Evolutionary conservation across 1,284 basidiomycete species (phyloP), one percentile per base, ranked within the genome.

Genomic region (Papiliotrema nemorosa): DNA sequence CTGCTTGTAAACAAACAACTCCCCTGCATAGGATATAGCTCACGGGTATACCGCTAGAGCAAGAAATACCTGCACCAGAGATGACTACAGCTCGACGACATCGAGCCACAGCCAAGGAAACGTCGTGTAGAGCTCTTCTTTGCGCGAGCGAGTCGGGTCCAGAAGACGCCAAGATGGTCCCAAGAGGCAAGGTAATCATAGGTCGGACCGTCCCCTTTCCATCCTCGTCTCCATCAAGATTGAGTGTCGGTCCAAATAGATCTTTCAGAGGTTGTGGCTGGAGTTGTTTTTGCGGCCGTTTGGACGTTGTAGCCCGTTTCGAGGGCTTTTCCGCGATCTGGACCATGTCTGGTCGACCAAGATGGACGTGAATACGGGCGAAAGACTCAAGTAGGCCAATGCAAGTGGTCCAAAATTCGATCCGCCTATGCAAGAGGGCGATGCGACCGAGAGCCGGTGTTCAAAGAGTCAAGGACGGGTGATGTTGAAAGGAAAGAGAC

Each of bases 1-100:
- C 90, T 92, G 58, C 13, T 2, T 7, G 21, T 47, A 22, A 52
- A 35, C 18, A 10, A 7, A 46, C 42, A 34, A 20, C 20, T 47
- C 39, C 25, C 29, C 35, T 26, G n/a, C 16, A 38, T 34, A 24
- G 14, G 18, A 13, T 6, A 6, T 2, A 4, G 77, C 85, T 63
- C 66, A 93, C 90, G 6, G 91, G 91, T 63, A 96, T 92, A 41
- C 91, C 91, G 68, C 85, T 88, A 22, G 87, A 89, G 70, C 90
- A 94, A 27, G 89, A 92, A 52, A 94, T 92, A 38, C 91, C 91
- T 6, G 91, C 91, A 18, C 91, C 91, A 37, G 87, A 88, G 58
- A 94, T 86, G 6, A 92, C 83, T 14, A 94, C 80, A 53, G 91
- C 86, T 74, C 82, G 85, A 76, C 85, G 90, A 72, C 83, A 82